Base-by-base conservation (phyloP, 345 rosid genomes). In the Rhodamnia rubescens region DNA sequence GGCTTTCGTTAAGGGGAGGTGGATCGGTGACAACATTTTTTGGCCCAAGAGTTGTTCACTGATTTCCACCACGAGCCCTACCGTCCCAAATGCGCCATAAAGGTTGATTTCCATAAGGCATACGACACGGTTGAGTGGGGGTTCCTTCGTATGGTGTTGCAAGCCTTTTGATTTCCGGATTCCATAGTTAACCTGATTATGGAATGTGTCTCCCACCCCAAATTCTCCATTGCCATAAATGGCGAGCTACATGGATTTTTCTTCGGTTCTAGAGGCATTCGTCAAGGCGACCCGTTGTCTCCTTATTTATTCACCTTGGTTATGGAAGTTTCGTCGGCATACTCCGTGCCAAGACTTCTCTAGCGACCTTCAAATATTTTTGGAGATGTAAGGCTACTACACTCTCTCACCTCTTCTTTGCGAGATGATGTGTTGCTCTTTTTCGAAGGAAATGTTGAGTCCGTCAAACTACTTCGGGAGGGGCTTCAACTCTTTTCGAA, bases 351-450 rank as follows among this genome's bases (percentile, higher is more conserved):
- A 50, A 50, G 5, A 42, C 44, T 4, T 42, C 14, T 4, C 2
- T 11, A 1, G 14, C 14, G 2, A 0, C 2, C 5, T 53, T 10
- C 7, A 53, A 14, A 15, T 53, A 4, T 3, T 53, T 4, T 5
- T 53, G 7, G 54, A 15, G 20, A 5, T 15, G 54, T 1, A 53
- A 53, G 40, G 2, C 40, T 3, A 36, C 40, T 36, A 2, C 2
- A 2, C 40, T 36, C 40, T 36, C 40, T 3, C 40, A 36, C 40
- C 3, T 53, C 1, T 53, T 53, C 54, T 53, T 53, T 15, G n/a
- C n/a, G 54, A 20, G 6, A 53, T 15, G 54, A 53, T 53, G 54
- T 53, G 18, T 20, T 53, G 0, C 20, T 53, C 0, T 53, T 53
- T 5, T 4, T 6, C 5, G 20, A 14, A 50, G 54, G 7, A 5